Percentiles rank a stretch among this genome's conserved stretches.
Evolutionary conservation across 352 stramenopile species (phyloP).

Genomic region (Globisporangium cederbergense): DNA sequence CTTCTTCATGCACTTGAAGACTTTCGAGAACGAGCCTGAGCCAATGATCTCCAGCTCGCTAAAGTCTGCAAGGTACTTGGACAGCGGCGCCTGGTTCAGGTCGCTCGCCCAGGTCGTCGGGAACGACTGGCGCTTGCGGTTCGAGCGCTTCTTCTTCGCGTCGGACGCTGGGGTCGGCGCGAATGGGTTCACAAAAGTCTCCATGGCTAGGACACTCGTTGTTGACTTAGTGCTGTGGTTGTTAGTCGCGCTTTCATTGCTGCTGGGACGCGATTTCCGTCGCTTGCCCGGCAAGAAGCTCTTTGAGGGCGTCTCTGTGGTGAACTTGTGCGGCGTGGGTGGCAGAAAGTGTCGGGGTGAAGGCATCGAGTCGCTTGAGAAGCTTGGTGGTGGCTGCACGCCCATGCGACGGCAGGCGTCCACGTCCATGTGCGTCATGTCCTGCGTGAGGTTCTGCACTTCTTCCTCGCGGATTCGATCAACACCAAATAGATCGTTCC

Average conservation of each 20-base stretch:
- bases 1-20: slow-evolving; percentile 85
- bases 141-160: slow-evolving; percentile 55
- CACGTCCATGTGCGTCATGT: slow-evolving; percentile 82
- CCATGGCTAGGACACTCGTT: slow-evolving; percentile 23
- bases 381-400: slow-evolving; percentile 29
- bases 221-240: slow-evolving; percentile 8
- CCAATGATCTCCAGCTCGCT: slow-evolving; percentile 72
- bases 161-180: slow-evolving; percentile 49
- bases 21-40: slow-evolving; percentile 84
- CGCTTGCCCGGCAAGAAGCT: slow-evolving; percentile 26
- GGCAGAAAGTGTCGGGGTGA: slow-evolving; percentile 39
- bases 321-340: slow-evolving; percentile 27
- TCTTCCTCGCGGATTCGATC: slow-evolving; percentile 54
- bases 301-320: slow-evolving; percentile 19
- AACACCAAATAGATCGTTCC: slow-evolving; percentile 5
- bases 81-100: slow-evolving; percentile 38
- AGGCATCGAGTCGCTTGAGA: slow-evolving; percentile 50
- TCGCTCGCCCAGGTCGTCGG: slow-evolving; percentile 35
- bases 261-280: slow-evolving; percentile 21
- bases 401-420: slow-evolving; percentile 30
- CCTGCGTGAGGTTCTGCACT: slow-evolving; percentile 66
- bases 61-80: slow-evolving; percentile 79
- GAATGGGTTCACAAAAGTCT: slow-evolving; percentile 72
- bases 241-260: slow-evolving; percentile 4
- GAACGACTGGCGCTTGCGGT: slow-evolving; percentile 68